These are phyloP conservation scores for Hygrophila difformis DNA, from an alignment of 257 asterid genomes.

Conservation along the genomic window DNA sequence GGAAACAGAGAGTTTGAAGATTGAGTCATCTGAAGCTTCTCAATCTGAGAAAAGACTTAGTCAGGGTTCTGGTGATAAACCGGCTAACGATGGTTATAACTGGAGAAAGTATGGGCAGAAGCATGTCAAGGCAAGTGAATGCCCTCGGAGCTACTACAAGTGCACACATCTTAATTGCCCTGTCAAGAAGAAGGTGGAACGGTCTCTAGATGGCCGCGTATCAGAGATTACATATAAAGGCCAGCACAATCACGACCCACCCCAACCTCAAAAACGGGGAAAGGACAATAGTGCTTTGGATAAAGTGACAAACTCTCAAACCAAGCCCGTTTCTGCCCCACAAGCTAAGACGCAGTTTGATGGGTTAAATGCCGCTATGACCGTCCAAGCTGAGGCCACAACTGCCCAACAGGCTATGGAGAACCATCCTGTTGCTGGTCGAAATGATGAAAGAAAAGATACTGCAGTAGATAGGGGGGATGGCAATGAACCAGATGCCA, in stretches of 20 bases:
- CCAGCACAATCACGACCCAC: slow-evolving; percentile 72
- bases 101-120: slow-evolving; percentile 99
- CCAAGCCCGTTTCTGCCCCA: neutral
- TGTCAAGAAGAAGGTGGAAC: slow-evolving; percentile 85
- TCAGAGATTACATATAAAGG: slow-evolving; percentile 85
- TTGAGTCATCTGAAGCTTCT: slow-evolving; percentile 30
- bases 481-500: neutral
- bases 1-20: slow-evolving; percentile 25
- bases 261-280: slow-evolving; percentile 39
- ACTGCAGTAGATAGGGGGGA: slow-evolving; percentile 4
- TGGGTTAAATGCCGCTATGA: neutral
- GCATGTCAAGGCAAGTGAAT: slow-evolving; percentile 77
- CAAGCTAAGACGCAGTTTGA: neutral
- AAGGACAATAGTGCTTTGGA: slow-evolving; percentile 29
- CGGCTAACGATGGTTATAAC: slow-evolving; percentile 77
- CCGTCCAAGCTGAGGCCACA: neutral
- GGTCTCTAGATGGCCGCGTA: slow-evolving; percentile 53
- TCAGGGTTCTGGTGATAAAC: slow-evolving; percentile 14
- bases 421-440: neutral
- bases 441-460: slow-evolving; percentile 12
- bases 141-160: slow-evolving; percentile 89
- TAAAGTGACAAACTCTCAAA: slow-evolving; percentile 12
- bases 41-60: slow-evolving; percentile 33
- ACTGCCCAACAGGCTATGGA: neutral
- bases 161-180: slow-evolving; percentile 66